Evolutionary conservation across 148 eudicot genomes (phyloP).

Genomic region (Cornus controversa): DNA sequence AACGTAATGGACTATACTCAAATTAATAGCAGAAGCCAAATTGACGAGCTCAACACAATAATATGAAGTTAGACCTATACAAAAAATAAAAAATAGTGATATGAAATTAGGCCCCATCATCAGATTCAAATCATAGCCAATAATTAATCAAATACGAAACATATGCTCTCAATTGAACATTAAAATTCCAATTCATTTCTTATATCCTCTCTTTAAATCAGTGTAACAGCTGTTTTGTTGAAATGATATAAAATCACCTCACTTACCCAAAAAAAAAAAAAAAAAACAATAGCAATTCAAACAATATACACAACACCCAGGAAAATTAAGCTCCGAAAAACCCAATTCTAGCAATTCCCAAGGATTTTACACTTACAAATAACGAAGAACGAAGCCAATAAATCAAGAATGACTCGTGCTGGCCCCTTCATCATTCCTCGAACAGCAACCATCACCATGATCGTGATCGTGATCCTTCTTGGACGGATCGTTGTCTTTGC

Average conservation of each 20-base stretch:
- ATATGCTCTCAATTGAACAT: neutral
- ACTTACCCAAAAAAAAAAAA: too few relatives aligned
- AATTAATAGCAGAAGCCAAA: too few relatives aligned
- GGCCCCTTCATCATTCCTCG: constrained; percentile 13
- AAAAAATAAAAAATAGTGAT: too few relatives aligned
- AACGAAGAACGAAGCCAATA: neutral
- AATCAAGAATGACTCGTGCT: constrained; percentile 14
- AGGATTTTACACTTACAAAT: neutral
- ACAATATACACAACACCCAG: neutral
- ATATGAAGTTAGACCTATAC: too few relatives aligned
- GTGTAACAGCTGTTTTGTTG: too few relatives aligned
- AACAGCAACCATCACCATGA: constrained; percentile 37
- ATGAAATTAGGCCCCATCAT: neutral
- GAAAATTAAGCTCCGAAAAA: neutral
- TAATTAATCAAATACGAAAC: neutral
- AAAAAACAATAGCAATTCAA: neutral
- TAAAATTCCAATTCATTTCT: neutral
- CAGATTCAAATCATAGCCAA: neutral
- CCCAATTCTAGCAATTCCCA: neutral
- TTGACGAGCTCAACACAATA: too few relatives aligned
- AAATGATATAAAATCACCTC: too few relatives aligned
- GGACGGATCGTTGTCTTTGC: neutral
- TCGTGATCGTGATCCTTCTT: constrained; percentile 10
- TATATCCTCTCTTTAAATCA: too few relatives aligned
- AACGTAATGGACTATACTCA: too few relatives aligned